A percentile compares a stretch with the other conserved stretches of the same genome.
phyloP scores from a whole-genome alignment of 495 filamentous ascomycete genomes.

The Podospora bellae-mahoneyi region DNA sequence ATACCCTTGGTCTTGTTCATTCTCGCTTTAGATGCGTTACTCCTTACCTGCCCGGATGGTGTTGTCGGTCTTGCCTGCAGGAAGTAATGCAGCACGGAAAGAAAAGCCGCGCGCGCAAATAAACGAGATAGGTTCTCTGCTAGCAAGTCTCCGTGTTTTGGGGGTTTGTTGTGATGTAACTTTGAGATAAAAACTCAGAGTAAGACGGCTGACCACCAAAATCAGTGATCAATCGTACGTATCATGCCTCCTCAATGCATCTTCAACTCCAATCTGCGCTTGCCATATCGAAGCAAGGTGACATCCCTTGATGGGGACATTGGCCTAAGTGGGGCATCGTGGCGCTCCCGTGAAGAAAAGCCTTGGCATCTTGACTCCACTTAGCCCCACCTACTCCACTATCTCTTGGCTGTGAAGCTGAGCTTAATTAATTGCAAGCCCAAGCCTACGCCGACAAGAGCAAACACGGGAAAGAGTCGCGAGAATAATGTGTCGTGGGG shows the following conservation, averaged over 20 bases:
- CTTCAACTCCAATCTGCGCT: neutral
- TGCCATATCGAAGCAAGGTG: neutral
- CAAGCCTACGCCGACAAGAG: neutral
- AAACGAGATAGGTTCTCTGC: neutral
- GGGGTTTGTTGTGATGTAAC: neutral
- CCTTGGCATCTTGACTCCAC: neutral
- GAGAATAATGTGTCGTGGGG: too few relatives aligned
- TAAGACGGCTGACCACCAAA: neutral
- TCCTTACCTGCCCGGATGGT: neutral
- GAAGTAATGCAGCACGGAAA: neutral
- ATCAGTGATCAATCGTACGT: neutral
- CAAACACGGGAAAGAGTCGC: neutral
- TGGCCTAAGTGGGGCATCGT: neutral
- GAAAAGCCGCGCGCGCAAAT: neutral
- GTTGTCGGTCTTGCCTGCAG: neutral
- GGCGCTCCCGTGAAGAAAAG: neutral
- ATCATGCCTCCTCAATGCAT: neutral
- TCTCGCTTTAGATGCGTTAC: neutral
- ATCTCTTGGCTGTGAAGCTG: neutral
- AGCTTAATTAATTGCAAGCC: neutral
- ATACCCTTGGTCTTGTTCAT: neutral
- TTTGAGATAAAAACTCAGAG: neutral
- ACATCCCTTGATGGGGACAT: neutral
- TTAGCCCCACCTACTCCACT: neutral
- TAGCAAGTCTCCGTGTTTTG: neutral